These are phyloP conservation scores for Batkoa obscura DNA, from an alignment of 371 early-diverging fungal genomes.

Conservation along the genomic window DNA sequence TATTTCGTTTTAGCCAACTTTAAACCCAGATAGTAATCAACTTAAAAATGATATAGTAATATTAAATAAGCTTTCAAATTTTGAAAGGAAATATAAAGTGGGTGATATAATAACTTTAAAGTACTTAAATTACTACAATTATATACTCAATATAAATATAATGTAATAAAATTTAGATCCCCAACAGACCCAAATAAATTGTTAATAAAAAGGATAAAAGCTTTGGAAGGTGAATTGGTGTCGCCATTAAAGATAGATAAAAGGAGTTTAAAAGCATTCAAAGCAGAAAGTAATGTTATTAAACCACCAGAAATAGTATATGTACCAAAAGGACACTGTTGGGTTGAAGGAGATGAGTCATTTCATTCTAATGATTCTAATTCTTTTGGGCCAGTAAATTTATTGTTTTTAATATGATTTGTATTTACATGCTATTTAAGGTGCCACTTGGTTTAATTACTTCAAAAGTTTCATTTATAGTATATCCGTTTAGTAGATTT, in stretches of 20 bases:
- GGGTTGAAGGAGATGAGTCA: conserved; percentile 83
- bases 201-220: conserved; percentile 71
- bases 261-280: conserved; percentile 8
- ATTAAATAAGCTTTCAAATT: conserved; percentile 43
- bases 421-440: not conserved
- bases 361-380: conserved; percentile 75
- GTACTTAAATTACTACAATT: conserved; percentile 14
- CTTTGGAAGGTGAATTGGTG: conserved; percentile 67
- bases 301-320: not conserved
- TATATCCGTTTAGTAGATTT: conserved; percentile 1
- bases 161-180: no score
- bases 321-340: conserved; percentile 73
- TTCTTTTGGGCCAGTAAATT: conserved; percentile 55
- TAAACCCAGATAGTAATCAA: conserved; percentile 70
- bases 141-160: conserved; percentile 1
- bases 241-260: conserved; percentile 20
- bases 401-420: not conserved
- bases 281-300: conserved; percentile 7
- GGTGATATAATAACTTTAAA: conserved; percentile 71
- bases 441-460: not conserved
- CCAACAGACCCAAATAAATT: conserved; percentile 46
- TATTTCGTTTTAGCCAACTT: conserved; percentile 32
- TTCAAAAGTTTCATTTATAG: not conserved
- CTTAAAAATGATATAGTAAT: conserved; percentile 50
- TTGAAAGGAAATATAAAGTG: conserved; percentile 22